These are phyloP conservation scores for Jaltomata sinuosa DNA, from an alignment of 257 asterid species.

Conservation along the genomic window DNA sequence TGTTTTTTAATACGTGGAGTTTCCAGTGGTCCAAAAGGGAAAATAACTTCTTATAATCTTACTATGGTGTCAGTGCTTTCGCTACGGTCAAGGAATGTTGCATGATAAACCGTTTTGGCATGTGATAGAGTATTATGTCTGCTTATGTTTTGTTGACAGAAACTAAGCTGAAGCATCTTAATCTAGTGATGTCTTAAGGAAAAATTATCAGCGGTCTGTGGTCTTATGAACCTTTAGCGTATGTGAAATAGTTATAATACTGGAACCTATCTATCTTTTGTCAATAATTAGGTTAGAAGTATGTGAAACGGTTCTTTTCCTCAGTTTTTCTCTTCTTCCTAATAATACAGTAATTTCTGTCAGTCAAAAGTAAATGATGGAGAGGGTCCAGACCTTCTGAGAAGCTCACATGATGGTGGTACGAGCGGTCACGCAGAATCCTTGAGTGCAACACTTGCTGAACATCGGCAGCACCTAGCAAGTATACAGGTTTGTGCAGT, in stretches of 20 bases:
- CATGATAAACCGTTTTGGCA: not conserved
- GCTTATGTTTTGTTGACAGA: not conserved
- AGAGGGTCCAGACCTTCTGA: conserved; percentile 91
- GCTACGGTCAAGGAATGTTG: not conserved
- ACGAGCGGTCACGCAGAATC: conserved; percentile 82
- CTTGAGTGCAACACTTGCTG: conserved; percentile 79
- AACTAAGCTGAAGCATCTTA: not conserved
- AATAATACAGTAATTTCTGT: conserved; percentile 6
- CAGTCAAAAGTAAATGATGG: conserved; percentile 95
- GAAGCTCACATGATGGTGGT: conserved; percentile 59
- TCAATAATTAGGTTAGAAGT: not conserved
- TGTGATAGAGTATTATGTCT: not conserved
- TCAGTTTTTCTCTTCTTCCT: not conserved
- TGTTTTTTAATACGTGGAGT: not conserved
- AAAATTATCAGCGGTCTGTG: not conserved
- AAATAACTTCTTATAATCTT: not conserved
- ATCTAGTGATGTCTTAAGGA: not conserved
- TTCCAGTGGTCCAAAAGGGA: not conserved
- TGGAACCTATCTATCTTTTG: not conserved
- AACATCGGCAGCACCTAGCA: conserved; percentile 88
- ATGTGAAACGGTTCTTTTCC: not conserved
- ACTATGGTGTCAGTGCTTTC: not conserved
- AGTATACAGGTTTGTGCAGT: conserved; percentile 74
- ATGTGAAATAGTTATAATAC: not conserved
- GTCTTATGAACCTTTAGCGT: not conserved